Conservation (phyloP, 108 stramenopile species). For the Nitzschia sp. region DNA sequence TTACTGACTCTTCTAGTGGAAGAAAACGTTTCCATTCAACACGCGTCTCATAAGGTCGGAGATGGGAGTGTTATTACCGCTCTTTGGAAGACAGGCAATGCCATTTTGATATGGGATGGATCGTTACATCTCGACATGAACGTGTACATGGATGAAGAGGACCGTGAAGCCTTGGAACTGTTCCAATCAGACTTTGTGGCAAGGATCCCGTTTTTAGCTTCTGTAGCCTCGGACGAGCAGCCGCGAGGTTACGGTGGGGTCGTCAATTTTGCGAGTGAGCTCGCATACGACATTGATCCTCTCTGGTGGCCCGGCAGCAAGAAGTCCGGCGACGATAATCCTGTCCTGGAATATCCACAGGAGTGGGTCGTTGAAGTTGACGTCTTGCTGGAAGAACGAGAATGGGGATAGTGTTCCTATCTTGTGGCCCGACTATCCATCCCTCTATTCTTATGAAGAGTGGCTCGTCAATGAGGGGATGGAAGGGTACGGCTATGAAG, state of each 20-base stretch:
- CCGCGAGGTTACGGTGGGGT: not conserved
- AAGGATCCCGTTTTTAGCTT: not conserved
- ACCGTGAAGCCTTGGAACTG: not conserved
- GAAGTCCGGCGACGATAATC: not conserved
- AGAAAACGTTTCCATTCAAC: not conserved
- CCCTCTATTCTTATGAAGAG: too few relatives aligned
- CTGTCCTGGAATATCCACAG: too few relatives aligned
- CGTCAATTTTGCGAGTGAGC: not conserved
- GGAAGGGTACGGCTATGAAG: too few relatives aligned
- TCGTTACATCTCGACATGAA: conserved; percentile 33
- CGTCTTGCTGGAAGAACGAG: too few relatives aligned
- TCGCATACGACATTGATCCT: not conserved
- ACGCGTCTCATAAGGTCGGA: conserved; percentile 21
- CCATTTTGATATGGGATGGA: conserved; percentile 42
- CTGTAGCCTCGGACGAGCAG: not conserved
- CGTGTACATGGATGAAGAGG: conserved; percentile 9
- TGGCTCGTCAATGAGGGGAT: too few relatives aligned
- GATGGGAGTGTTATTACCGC: conserved; percentile 25
- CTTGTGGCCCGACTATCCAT: too few relatives aligned
- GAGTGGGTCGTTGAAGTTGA: too few relatives aligned
- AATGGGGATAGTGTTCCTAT: too few relatives aligned
- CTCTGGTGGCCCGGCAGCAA: not conserved
- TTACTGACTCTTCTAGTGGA: not conserved
- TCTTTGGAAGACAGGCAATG: conserved; percentile 18
- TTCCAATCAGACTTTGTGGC: not conserved